phyloP scores from a whole-genome alignment of 2,329 filamentous ascomycete species.

The Venturia nashicola region DNA sequence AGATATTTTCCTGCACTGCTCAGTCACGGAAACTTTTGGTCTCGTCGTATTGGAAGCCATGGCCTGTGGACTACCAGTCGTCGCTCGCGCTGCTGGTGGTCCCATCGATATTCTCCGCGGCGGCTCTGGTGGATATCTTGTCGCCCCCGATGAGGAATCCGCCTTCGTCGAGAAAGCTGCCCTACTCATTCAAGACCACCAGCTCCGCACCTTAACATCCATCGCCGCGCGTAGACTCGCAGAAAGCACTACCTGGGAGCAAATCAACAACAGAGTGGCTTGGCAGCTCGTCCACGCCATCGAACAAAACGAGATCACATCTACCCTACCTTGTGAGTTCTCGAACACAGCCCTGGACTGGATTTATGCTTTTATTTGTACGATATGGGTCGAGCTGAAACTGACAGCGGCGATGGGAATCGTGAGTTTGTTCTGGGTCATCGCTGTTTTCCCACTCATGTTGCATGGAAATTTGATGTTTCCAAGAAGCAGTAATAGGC shows the following conservation, averaged over 20 bases:
- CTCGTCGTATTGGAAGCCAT: constrained; percentile 59
- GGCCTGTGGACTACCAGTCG: constrained; percentile 57
- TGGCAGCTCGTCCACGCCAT: constrained; percentile 45
- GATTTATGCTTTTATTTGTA: not conserved
- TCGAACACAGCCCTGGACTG: not conserved
- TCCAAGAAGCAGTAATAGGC: not conserved
- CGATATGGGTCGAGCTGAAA: constrained; percentile 4
- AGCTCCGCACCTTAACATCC: constrained; percentile 35
- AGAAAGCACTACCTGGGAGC: constrained; percentile 56
- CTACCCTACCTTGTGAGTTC: not conserved
- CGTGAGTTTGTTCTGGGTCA: constrained; percentile 8
- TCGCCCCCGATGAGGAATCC: constrained; percentile 46
- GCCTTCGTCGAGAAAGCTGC: constrained; percentile 44
- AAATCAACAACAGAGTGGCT: constrained; percentile 58
- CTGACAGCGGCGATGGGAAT: constrained; percentile 5
- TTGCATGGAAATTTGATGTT: constrained; percentile 8
- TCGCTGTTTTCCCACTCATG: constrained; percentile 9
- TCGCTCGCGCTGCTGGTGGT: constrained; percentile 57
- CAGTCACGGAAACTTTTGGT: constrained; percentile 59
- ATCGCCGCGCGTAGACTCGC: constrained; percentile 41
- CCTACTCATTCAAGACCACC: constrained; percentile 34
- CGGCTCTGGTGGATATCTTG: constrained; percentile 47
- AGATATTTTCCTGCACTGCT: constrained; percentile 61
- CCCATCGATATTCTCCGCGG: constrained; percentile 55
- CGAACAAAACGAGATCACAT: constrained; percentile 1